Conservation (phyloP, 805 yeast species). For the Candida lessepsii region DNA sequence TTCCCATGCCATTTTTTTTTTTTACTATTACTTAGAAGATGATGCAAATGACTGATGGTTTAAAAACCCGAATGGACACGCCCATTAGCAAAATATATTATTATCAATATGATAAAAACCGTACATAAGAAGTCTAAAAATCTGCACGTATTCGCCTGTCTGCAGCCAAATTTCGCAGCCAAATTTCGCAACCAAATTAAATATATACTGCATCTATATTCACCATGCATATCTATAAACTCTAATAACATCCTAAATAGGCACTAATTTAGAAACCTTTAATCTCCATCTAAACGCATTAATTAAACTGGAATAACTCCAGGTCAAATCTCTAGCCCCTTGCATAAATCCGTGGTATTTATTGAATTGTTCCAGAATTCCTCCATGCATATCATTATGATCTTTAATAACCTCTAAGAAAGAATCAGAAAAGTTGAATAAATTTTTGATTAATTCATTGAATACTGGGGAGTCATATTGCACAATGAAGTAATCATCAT, state of each 20-base stretch:
- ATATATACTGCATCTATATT: not conserved
- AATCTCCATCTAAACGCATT: conserved; percentile 65
- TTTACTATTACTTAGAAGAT: too few species aligned
- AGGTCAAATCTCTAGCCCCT: conserved; percentile 85
- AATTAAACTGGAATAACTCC: conserved; percentile 85
- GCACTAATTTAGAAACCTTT: not conserved
- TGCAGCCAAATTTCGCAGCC: too few species aligned
- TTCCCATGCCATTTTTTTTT: too few species aligned
- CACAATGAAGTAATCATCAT: conserved; percentile 22
- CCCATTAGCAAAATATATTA: too few species aligned
- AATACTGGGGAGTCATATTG: conserved; percentile 45
- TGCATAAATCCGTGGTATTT: conserved; percentile 77
- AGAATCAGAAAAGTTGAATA: conserved; percentile 63
- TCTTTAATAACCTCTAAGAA: conserved; percentile 57
- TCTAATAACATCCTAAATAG: not conserved
- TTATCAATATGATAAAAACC: too few species aligned
- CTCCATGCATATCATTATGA: conserved; percentile 65
- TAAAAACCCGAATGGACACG: too few species aligned
- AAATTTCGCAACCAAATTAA: not conserved
- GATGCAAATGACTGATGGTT: too few species aligned
- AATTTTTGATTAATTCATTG: conserved; percentile 41
- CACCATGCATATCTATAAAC: conserved; percentile 1
- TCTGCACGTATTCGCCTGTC: too few species aligned
- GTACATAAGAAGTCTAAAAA: too few species aligned
- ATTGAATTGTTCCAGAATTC: conserved; percentile 87